Conservation (phyloP, 371 early-diverging fungal species). For the Rhizopus sp. region DNA sequence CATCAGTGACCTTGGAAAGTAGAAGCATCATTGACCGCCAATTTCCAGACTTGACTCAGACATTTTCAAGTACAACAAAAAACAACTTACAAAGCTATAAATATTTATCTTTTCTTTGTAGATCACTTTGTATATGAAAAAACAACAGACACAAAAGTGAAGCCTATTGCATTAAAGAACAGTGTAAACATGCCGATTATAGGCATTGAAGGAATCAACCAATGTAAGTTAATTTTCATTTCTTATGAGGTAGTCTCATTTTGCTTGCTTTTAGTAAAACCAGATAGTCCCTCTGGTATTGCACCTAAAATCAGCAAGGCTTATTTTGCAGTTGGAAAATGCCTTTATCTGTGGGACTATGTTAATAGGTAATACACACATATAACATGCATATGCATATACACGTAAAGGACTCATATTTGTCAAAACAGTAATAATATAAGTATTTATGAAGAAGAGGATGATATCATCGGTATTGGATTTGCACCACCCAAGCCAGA, state of each 20-base stretch:
- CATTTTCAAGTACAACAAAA: slow-evolving; percentile 22
- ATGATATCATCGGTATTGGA: slow-evolving; percentile 83
- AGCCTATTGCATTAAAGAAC: slow-evolving; percentile 11
- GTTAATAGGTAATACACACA: slow-evolving; percentile 48
- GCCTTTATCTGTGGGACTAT: slow-evolving; percentile 88
- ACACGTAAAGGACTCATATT: background rate
- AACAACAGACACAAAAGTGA: background rate
- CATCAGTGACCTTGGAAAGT: slow-evolving; percentile 12
- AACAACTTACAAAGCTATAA: background rate
- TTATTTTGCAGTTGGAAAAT: slow-evolving; percentile 87
- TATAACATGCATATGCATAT: background rate
- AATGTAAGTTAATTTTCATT: slow-evolving; percentile 9
- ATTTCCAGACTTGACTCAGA: slow-evolving; percentile 27
- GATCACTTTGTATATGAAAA: slow-evolving; percentile 5
- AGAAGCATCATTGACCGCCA: slow-evolving; percentile 18
- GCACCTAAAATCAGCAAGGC: slow-evolving; percentile 83
- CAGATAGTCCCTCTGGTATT: slow-evolving; percentile 34
- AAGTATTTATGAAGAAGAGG: slow-evolving; percentile 76
- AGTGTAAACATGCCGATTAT: slow-evolving; percentile 8
- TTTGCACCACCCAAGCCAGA: slow-evolving; percentile 74
- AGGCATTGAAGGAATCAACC: slow-evolving; percentile 8
- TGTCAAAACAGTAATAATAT: slow-evolving; percentile 51
- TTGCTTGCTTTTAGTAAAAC: slow-evolving; percentile 20
- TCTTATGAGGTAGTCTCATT: background rate
- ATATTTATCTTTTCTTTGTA: background rate